A percentile compares a stretch with the other conserved stretches of the same genome.
Conservation (phyloP, 352 stramenopile genomes). For the Phytophthora europaea region DNA sequence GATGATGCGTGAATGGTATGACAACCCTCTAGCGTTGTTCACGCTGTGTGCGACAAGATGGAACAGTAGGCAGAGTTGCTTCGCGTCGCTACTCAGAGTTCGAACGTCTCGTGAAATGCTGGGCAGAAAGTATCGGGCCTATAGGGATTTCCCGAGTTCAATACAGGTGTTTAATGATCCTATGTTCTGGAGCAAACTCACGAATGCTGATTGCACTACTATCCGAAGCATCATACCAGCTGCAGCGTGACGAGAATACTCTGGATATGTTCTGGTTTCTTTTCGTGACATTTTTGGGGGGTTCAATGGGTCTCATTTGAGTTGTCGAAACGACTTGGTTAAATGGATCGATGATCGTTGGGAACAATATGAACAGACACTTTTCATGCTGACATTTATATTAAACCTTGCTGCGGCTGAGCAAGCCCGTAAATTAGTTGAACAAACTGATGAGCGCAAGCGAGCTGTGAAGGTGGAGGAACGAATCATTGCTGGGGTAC, state of each 20-base stretch:
- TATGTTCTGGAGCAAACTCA: background rate
- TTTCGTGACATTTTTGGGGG: slow-evolving; percentile 4
- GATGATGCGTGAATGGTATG: slow-evolving; percentile 10
- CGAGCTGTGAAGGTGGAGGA: background rate
- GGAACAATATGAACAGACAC: background rate
- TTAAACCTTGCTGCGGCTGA: background rate
- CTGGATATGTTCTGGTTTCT: background rate
- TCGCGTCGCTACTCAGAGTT: slow-evolving; percentile 14
- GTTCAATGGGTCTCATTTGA: background rate
- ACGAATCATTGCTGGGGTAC: background rate
- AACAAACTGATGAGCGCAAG: background rate
- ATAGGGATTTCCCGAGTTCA: background rate
- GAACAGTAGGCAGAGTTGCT: slow-evolving; percentile 18
- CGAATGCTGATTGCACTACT: background rate
- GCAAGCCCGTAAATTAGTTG: background rate
- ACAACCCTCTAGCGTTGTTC: slow-evolving; percentile 4
- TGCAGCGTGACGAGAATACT: slow-evolving; percentile 1
- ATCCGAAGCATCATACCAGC: slow-evolving; percentile 1
- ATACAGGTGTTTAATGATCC: background rate
- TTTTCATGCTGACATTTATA: slow-evolving; percentile 1
- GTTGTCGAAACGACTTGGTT: background rate
- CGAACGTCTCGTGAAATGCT: slow-evolving; percentile 3
- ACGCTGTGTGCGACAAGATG: slow-evolving; percentile 15
- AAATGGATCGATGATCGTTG: background rate
- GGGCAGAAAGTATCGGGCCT: background rate